A percentile compares a stretch with the other conserved stretches of the same genome.
Evolutionary conservation across 2,329 filamentous ascomycete genomes (phyloP).

Genomic region (Sclerotinia subarctica): DNA sequence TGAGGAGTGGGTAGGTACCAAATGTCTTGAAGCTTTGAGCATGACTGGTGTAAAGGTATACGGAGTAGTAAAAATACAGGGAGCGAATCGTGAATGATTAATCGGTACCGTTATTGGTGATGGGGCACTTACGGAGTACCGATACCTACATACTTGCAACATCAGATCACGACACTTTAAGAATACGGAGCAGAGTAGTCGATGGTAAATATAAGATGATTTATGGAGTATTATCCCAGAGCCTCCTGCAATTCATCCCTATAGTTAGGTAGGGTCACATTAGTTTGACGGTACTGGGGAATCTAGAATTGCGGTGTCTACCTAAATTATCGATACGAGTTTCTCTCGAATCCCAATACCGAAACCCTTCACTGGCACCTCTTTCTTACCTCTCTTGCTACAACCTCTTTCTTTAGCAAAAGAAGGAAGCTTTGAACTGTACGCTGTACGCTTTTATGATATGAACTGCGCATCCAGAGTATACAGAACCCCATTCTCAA

Average conservation of each 20-base stretch:
- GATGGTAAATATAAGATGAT: neutral
- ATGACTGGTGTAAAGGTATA: neutral
- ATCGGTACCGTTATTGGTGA: neutral
- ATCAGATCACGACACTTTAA: neutral
- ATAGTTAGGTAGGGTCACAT: neutral
- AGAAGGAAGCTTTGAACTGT: neutral
- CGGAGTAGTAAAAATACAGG: neutral
- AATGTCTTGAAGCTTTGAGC: neutral
- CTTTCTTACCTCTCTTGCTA: no score
- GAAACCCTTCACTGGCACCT: neutral
- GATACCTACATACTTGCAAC: neutral
- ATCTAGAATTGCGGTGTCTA: neutral
- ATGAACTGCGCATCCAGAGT: neutral
- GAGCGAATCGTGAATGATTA: neutral
- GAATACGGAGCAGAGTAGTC: neutral
- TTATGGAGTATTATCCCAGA: neutral
- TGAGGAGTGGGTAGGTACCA: neutral
- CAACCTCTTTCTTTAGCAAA: neutral
- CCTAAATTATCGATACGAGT: neutral
- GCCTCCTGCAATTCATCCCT: neutral
- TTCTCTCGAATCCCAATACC: neutral
- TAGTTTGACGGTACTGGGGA: neutral
- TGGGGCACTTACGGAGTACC: no score
- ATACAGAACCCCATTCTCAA: neutral
- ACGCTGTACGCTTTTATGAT: neutral